These are phyloP conservation scores for Trichophyton verrucosum DNA, from an alignment of 2,329 filamentous ascomycete genomes.

Conservation along the genomic window DNA sequence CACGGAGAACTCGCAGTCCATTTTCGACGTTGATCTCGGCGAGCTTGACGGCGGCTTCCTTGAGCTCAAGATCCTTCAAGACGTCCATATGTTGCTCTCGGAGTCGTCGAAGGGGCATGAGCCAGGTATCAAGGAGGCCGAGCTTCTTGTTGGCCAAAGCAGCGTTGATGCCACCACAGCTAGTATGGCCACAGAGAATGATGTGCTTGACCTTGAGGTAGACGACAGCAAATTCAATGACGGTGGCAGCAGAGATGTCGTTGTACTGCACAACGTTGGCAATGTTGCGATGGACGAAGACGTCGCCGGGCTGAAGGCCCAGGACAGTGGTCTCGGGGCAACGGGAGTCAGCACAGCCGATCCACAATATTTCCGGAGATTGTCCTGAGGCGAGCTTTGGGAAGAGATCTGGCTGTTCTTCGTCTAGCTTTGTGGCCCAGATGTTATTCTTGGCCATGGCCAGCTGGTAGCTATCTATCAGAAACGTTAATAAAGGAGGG, in stretches of 20 bases:
- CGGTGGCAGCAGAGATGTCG: slow-evolving; percentile 62
- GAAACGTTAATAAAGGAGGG: not conserved
- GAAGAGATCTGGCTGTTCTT: slow-evolving; percentile 60
- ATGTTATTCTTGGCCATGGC: slow-evolving; percentile 56
- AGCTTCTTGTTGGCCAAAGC: slow-evolving; percentile 45
- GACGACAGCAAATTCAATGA: slow-evolving; percentile 67
- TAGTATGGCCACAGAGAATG: slow-evolving; percentile 50
- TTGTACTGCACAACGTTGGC: slow-evolving; percentile 66
- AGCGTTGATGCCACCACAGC: slow-evolving; percentile 47
- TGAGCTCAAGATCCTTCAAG: slow-evolving; percentile 35
- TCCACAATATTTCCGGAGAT: slow-evolving; percentile 55
- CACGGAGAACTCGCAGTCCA: slow-evolving; percentile 54
- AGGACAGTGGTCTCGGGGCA: slow-evolving; percentile 74
- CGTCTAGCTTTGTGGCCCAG: slow-evolving; percentile 54
- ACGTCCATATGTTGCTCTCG: slow-evolving; percentile 41
- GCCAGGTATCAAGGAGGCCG: slow-evolving; percentile 50
- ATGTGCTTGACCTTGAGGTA: slow-evolving; percentile 56
- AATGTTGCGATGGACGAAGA: slow-evolving; percentile 85
- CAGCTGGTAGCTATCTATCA: slow-evolving; percentile 48
- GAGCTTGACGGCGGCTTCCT: slow-evolving; percentile 47
- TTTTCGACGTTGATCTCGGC: slow-evolving; percentile 65
- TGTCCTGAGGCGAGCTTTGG: slow-evolving; percentile 55
- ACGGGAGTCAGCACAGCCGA: slow-evolving; percentile 77
- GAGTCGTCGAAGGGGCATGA: slow-evolving; percentile 44
- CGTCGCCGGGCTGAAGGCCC: slow-evolving; percentile 65